Base-by-base conservation (phyloP, 306 rosid species). In the Inga laurina region DNA sequence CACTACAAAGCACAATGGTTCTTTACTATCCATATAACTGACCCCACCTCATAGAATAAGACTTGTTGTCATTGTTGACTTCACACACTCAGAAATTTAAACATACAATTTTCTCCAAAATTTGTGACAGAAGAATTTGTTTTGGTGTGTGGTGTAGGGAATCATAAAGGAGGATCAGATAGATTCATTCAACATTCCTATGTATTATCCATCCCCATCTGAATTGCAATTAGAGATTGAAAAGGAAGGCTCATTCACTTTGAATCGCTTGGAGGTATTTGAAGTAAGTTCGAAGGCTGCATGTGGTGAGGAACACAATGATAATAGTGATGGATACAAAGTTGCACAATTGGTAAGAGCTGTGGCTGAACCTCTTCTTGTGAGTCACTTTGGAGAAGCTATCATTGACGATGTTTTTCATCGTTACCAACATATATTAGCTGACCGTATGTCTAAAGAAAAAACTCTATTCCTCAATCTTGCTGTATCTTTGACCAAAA, bases 321-420 rank as follows among this genome's bases (percentile, higher is more conserved):
- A 18, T 52, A 52, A 14, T 52, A 52, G 9, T 6, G n/a, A 16
- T 16, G 59, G 22, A 52, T 35, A 18, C 74, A 37, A 35, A 30
- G 8, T 64, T 5, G 69, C 69, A 64, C 16, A 64, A 11, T 27
- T 27, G 0, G 0, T 64, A 1, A 64, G 69, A 27, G 69, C 69
- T 64, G 37, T 12, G 19, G 69, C 39, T 3, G 69, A 64, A 64
- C 90, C 91, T 27, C 66, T 90, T 19, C 69, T 56, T 13, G 22
- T 22, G 4, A 82, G 35, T 74, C 91, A 88, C 46, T 90, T 88
- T 35, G 90, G 89, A 24, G 87, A 86, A 75, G 84, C 61, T 13
- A 84, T 87, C n/a, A 87, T 88, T 18, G 90, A 90, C 5, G 84
- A 86, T 21, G 75, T 88, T 57, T 90, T 88, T 21, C 4, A 16